A percentile compares a stretch with the other conserved stretches of the same genome.
Evolutionary conservation across 2,329 filamentous ascomycete genomes (phyloP).

Genomic region (Colletotrichum musicola): DNA sequence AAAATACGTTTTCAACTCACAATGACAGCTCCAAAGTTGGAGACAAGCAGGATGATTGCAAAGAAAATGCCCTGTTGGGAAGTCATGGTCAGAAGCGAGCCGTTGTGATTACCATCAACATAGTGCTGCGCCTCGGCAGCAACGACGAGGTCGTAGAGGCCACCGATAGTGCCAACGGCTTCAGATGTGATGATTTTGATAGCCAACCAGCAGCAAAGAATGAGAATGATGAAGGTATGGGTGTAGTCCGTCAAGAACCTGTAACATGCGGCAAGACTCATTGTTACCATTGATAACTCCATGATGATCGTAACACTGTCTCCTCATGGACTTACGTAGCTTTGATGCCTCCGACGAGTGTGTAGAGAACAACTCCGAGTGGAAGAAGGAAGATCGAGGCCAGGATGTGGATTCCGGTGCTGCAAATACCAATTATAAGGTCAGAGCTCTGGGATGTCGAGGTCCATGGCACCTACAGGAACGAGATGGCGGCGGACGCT

Average conservation of each 20-base stretch:
- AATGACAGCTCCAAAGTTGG: slow-evolving; percentile 58
- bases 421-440: no score
- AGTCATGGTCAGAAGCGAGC: slow-evolving; percentile 68
- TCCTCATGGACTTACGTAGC: no score
- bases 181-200: slow-evolving; percentile 28
- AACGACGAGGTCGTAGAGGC: slow-evolving; percentile 64
- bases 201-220: no score
- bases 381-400: slow-evolving; percentile 61
- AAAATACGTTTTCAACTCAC: no score
- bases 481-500: slow-evolving; percentile 50
- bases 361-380: slow-evolving; percentile 54
- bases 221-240: no score
- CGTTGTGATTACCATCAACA: slow-evolving; percentile 64
- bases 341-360: slow-evolving; percentile 54
- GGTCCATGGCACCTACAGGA: slow-evolving; percentile 44
- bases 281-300: no score
- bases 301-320: no score
- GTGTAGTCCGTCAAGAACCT: no score
- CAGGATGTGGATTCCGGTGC: slow-evolving; percentile 57
- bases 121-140: slow-evolving; percentile 58
- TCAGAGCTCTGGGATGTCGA: no score
- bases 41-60: slow-evolving; percentile 39
- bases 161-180: slow-evolving; percentile 59
- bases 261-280: no score
- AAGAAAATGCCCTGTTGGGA: slow-evolving; percentile 2